These are phyloP conservation scores for Medicago arabica DNA, from an alignment of 306 rosid species.

Conservation along the genomic window DNA sequence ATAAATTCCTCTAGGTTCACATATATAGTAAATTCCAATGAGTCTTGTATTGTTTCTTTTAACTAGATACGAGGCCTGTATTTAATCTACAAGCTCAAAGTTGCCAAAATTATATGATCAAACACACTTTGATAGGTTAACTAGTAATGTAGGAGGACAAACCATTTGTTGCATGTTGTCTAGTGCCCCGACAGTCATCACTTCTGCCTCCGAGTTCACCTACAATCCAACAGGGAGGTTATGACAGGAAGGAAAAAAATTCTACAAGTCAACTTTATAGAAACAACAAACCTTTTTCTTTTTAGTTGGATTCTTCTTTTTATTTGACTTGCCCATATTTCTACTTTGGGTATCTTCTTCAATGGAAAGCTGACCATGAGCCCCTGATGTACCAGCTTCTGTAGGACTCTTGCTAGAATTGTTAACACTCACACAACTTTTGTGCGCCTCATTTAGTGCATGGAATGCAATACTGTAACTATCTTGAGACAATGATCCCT, in stretches of 20 bases:
- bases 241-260: slow-evolving; percentile 23
- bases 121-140: slow-evolving; percentile 35
- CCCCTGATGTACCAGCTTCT: slow-evolving; percentile 75
- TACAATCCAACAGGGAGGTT: slow-evolving; percentile 52
- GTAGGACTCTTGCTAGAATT: slow-evolving; percentile 66
- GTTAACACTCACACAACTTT: slow-evolving; percentile 67
- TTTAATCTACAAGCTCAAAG: slow-evolving; percentile 13
- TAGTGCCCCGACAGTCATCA: slow-evolving; percentile 78
- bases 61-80: background rate
- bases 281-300: slow-evolving; percentile 80
- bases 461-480: slow-evolving; percentile 77
- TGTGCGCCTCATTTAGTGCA: slow-evolving; percentile 76
- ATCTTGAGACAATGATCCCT: slow-evolving; percentile 90
- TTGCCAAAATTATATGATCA: background rate
- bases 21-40: slow-evolving; percentile 24
- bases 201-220: slow-evolving; percentile 80
- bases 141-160: slow-evolving; percentile 47
- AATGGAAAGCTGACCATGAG: slow-evolving; percentile 68
- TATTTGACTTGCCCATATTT: slow-evolving; percentile 73
- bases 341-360: slow-evolving; percentile 87
- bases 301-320: slow-evolving; percentile 87
- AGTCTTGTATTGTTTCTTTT: no score
- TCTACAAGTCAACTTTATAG: slow-evolving; percentile 26
- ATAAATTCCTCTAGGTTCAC: background rate
- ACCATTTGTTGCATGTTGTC: slow-evolving; percentile 97